Percentiles rank a stretch among this genome's conserved stretches.
Conservation (phyloP, 2,329 filamentous ascomycete genomes). For the Pseudodiploospora longispora region DNA sequence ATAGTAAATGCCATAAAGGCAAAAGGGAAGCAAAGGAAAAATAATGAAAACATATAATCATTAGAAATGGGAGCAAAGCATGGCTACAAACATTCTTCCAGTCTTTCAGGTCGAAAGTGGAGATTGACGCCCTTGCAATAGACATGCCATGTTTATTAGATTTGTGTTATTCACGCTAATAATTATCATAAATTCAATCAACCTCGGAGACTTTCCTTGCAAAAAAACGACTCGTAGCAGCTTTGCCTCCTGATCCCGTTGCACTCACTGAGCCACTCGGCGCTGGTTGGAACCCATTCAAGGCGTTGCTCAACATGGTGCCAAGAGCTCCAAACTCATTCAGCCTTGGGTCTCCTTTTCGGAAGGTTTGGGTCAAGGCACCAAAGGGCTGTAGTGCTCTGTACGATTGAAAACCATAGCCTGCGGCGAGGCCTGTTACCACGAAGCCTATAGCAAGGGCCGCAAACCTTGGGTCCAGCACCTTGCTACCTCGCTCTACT, state of each 20-base stretch:
- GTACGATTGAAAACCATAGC: slow-evolving; percentile 33
- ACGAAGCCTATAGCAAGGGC: slow-evolving; percentile 25
- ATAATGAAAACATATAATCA: no score
- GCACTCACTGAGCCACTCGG: slow-evolving; percentile 5
- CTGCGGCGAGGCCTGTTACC: slow-evolving; percentile 29
- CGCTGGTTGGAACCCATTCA: slow-evolving; percentile 19
- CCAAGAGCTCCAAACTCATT: slow-evolving; percentile 40
- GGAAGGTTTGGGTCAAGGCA: slow-evolving; percentile 29
- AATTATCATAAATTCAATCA: slow-evolving; percentile 15
- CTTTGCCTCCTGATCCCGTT: neutral
- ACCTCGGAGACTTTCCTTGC: slow-evolving; percentile 23
- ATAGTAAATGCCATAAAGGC: no score
- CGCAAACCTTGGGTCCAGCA: slow-evolving; percentile 24
- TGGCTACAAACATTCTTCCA: no score
- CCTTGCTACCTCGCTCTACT: slow-evolving; percentile 23
- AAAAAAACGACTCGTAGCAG: slow-evolving; percentile 3
- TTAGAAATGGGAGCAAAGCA: no score
- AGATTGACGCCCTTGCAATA: no score
- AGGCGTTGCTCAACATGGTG: slow-evolving; percentile 31
- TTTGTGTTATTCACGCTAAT: no score
- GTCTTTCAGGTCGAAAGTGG: no score
- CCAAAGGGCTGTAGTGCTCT: slow-evolving; percentile 37
- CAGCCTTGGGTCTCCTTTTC: slow-evolving; percentile 23
- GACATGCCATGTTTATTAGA: no score
- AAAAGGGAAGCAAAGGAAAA: no score